These are phyloP conservation scores for Leptodontidium sp. DNA, from an alignment of 2,329 filamentous ascomycete species.

Conservation along the genomic window DNA sequence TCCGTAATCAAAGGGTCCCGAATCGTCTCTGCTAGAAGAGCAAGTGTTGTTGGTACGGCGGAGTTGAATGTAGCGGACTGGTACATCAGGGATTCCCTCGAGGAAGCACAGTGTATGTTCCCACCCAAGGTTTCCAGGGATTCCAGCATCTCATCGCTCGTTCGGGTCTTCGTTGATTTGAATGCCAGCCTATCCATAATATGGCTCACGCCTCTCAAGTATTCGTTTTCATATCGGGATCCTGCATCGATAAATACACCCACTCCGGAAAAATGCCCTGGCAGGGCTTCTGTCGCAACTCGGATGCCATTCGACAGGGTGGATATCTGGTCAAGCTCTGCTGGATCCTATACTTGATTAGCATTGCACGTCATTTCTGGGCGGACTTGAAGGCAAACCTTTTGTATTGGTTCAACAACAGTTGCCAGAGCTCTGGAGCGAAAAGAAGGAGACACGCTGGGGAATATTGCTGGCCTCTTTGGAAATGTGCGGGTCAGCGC, in stretches of 20 bases:
- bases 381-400: slow-evolving; percentile 36
- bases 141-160: slow-evolving; percentile 86
- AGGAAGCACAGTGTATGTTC: slow-evolving; percentile 96
- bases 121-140: slow-evolving; percentile 87
- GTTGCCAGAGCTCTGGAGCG: slow-evolving; percentile 45
- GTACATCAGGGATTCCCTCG: slow-evolving; percentile 97
- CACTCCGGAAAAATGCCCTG: slow-evolving; percentile 92
- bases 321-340: slow-evolving; percentile 86
- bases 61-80: slow-evolving; percentile 98
- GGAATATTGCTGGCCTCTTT: slow-evolving; percentile 27
- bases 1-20: slow-evolving; percentile 85
- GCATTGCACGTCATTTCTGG: slow-evolving; percentile 8
- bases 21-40: slow-evolving; percentile 91
- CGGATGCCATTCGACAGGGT: slow-evolving; percentile 91
- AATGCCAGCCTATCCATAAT: slow-evolving; percentile 96
- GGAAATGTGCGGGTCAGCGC: slow-evolving; percentile 37
- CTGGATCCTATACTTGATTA: slow-evolving; percentile 69
- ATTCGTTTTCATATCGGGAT: slow-evolving; percentile 89
- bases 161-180: slow-evolving; percentile 79
- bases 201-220: slow-evolving; percentile 88
- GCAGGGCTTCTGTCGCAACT: slow-evolving; percentile 92
- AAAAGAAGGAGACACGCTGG: slow-evolving; percentile 38
- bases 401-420: slow-evolving; percentile 46
- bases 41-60: slow-evolving; percentile 83
- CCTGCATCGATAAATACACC: slow-evolving; percentile 96